phyloP scores from a whole-genome alignment of 2,329 filamentous ascomycete species.

The Daldinia sp. region DNA sequence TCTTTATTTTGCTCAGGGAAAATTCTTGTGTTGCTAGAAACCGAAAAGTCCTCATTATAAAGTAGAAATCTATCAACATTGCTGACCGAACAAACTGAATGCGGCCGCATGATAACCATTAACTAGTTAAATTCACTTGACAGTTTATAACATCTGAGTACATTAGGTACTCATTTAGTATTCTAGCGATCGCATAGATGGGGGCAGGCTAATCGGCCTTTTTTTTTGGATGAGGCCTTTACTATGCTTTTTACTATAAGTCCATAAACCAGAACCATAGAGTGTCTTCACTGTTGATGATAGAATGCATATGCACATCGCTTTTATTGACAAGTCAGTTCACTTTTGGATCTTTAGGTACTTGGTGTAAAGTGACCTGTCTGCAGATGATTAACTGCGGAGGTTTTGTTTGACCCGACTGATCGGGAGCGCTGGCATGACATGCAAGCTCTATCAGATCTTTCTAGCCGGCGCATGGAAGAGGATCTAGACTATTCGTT shows the following conservation, averaged over 20 bases:
- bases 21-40: not conserved
- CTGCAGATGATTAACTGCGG: not conserved
- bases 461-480: not conserved
- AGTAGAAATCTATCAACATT: not conserved
- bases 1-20: not conserved
- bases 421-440: not conserved
- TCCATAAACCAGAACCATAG: not conserved
- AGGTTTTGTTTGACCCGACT: not conserved
- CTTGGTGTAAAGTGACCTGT: too few species aligned
- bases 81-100: not conserved
- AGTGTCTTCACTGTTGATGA: not conserved
- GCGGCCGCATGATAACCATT: not conserved
- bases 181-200: not conserved
- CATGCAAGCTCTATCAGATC: not conserved
- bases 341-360: not conserved
- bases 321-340: not conserved
- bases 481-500: not conserved
- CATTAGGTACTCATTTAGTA: not conserved
- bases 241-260: not conserved
- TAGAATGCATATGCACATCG: not conserved
- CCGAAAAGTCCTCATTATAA: not conserved
- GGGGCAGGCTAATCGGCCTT: not conserved
- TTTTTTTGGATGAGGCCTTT: not conserved
- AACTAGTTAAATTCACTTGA: not conserved
- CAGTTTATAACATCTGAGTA: not conserved